These are phyloP conservation scores for Smittium mucronatum DNA, from an alignment of 371 early-diverging fungal species.

Conservation along the genomic window DNA sequence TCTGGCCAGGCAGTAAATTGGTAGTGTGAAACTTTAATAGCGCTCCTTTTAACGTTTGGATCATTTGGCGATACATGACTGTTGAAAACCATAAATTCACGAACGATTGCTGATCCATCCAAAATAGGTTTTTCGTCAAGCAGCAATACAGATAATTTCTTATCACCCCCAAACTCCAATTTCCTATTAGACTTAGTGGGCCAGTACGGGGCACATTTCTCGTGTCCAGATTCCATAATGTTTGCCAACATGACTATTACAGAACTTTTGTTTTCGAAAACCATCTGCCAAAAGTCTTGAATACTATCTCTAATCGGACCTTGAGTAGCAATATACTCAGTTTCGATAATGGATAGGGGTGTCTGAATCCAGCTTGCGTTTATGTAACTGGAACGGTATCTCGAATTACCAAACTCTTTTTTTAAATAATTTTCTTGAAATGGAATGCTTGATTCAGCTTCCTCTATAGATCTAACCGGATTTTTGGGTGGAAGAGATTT, in stretches of 20 bases:
- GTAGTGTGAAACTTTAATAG: not conserved
- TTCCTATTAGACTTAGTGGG: slow-evolving; percentile 27
- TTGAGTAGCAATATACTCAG: slow-evolving; percentile 71
- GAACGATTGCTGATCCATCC: slow-evolving; percentile 23
- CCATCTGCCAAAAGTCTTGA: slow-evolving; percentile 80
- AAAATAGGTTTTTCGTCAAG: slow-evolving; percentile 21
- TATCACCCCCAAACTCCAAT: slow-evolving; percentile 11
- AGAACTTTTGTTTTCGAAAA: slow-evolving; percentile 63
- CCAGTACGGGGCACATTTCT: slow-evolving; percentile 70
- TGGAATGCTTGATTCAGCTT: not conserved
- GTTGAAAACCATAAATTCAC: slow-evolving; percentile 22
- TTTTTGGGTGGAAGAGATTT: slow-evolving; percentile 1
- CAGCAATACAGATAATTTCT: slow-evolving; percentile 19
- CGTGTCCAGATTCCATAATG: slow-evolving; percentile 61
- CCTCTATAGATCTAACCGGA: not conserved
- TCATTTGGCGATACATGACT: not conserved
- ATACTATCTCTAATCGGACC: slow-evolving; percentile 72
- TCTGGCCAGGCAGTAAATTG: not conserved
- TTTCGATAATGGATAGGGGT: slow-evolving; percentile 27
- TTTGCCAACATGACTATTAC: slow-evolving; percentile 84
- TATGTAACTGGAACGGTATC: slow-evolving; percentile 51
- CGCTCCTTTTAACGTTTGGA: slow-evolving; percentile 9
- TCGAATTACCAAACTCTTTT: too few species aligned
- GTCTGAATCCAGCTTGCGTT: slow-evolving; percentile 54
- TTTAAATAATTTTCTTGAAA: not conserved